Conservation (phyloP, 2,329 filamentous ascomycete species). For the Penicillium sp. region DNA sequence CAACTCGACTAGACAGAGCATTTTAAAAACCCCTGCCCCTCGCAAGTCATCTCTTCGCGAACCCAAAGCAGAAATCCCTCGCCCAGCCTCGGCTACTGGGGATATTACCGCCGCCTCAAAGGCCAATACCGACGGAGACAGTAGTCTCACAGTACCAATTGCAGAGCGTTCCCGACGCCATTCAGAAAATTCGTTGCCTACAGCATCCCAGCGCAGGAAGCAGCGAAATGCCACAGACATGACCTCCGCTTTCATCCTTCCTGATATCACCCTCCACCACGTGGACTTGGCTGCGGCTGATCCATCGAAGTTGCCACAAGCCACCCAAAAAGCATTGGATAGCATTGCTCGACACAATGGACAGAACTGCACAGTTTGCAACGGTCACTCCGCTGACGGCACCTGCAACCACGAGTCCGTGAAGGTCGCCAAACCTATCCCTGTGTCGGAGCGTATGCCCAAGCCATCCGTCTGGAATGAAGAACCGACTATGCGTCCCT, state of each 20-base stretch:
- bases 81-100: slow-evolving; percentile 38
- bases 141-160: slow-evolving; percentile 30
- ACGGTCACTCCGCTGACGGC: slow-evolving; percentile 39
- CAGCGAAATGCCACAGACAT: slow-evolving; percentile 53
- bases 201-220: slow-evolving; percentile 52
- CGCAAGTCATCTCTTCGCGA: slow-evolving; percentile 59
- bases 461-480: slow-evolving; percentile 48
- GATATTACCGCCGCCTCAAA: slow-evolving; percentile 37
- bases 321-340: slow-evolving; percentile 44
- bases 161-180: slow-evolving; percentile 37
- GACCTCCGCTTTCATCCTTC: slow-evolving; percentile 65
- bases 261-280: slow-evolving; percentile 58
- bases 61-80: slow-evolving; percentile 37
- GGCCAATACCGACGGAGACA: slow-evolving; percentile 31
- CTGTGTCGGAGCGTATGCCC: slow-evolving; percentile 52
- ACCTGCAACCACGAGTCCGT: slow-evolving; percentile 38
- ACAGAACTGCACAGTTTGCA: slow-evolving; percentile 59
- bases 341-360: slow-evolving; percentile 51
- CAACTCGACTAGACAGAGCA: slow-evolving; percentile 39
- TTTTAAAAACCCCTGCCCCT: slow-evolving; percentile 39
- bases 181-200: slow-evolving; percentile 50
- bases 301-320: slow-evolving; percentile 38
- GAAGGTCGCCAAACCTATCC: slow-evolving; percentile 51
- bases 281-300: slow-evolving; percentile 31
- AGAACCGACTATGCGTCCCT: slow-evolving; percentile 61